Evolutionary conservation across 306 rosid species (phyloP).

Genomic region (Alnus glutinosa): DNA sequence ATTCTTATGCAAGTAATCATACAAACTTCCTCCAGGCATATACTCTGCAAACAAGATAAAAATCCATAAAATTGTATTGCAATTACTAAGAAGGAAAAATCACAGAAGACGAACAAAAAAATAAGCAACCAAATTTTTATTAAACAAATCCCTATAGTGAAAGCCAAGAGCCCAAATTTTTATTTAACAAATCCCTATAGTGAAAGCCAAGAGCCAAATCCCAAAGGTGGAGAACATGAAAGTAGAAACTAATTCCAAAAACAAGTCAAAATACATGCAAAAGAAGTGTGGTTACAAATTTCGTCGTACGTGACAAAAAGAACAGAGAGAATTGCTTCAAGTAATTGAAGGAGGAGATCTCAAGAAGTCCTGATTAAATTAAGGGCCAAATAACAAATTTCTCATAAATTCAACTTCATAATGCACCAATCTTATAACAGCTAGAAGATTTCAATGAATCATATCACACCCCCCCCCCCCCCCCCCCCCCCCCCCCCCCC

Average conservation of each 20-base stretch:
- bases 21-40: constrained; percentile 98
- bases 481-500: no score
- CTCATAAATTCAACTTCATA: background rate
- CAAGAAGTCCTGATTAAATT: background rate
- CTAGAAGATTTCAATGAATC: background rate
- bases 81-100: constrained; percentile 24
- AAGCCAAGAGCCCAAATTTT: background rate
- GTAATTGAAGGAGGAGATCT: background rate
- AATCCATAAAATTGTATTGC: constrained; percentile 11
- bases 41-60: constrained; percentile 65
- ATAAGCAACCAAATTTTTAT: background rate
- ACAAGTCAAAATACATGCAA: background rate
- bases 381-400: background rate
- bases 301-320: background rate
- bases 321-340: background rate
- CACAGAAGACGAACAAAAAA: constrained; percentile 2
- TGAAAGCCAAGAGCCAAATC: background rate
- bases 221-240: background rate
- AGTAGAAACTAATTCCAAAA: background rate
- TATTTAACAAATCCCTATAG: background rate
- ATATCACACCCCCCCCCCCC: no score
- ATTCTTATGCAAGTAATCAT: constrained; percentile 94
- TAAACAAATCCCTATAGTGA: background rate
- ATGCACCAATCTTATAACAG: background rate
- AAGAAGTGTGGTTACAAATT: background rate